Base-by-base conservation (phyloP, 768 basidiomycete genomes). In the Calocybe indica region DNA sequence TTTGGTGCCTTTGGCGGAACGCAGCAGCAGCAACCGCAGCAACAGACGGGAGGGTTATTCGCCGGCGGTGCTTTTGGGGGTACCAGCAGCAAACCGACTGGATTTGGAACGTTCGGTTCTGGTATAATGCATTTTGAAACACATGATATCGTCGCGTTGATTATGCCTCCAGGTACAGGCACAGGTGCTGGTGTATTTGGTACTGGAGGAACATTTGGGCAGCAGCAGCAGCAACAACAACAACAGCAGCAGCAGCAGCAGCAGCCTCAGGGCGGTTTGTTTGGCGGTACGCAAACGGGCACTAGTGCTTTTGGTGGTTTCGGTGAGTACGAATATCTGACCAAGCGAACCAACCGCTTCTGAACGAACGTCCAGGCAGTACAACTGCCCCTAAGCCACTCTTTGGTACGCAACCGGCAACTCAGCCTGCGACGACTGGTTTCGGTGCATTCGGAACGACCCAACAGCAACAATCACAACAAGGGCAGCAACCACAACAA, bases 301-400 rank as follows among this genome's bases (percentile, higher is more conserved):
- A 46, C 62, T 39, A 58, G 57, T 14, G 58, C 67, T 1, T 80
- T 79, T 46, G 71, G 76, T 56, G 52, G 53, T 35, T 74, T 73
- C 36, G 64, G 65, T 68, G 52, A 31, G 53, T 59, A 45, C 38
- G 22, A 41, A 39, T 15, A 42, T 42, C 13, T 9, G 31, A 35
- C 28, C 10, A 14, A 4, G 29, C 9, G 12, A 12, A 37, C 29
- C 14, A 29, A 30, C 14, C 50, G 13, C 41, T 7, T 47, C 36
- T 35, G 7, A 35, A 39, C 29, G 34, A 42, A 10, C 35, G n/a
- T 37, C 47, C 41, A 34, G 56, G 56, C 30, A 30, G 52, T 46
- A 56, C 47, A 14, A 58, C 52, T 29, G 52, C 52, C 10, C 60
- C 53, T 42, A 64, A 61, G 58, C 65, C 55, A 37, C 58, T 79